phyloP scores from a whole-genome alignment of 2,329 filamentous ascomycete genomes.

The Monilinia laxa region DNA sequence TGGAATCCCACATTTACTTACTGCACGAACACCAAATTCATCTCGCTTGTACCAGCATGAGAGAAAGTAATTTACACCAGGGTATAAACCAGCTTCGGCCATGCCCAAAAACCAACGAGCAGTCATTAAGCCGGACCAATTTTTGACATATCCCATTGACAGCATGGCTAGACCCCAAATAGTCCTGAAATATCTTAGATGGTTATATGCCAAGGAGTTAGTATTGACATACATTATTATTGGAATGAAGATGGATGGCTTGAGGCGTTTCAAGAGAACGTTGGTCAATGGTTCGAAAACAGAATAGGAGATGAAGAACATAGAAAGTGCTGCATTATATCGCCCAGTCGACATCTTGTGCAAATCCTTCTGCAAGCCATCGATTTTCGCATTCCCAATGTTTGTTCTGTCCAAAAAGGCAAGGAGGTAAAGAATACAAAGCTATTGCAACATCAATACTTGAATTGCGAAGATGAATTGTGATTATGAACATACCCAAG shows the following conservation, averaged over 20 bases:
- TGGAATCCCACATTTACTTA: constrained; percentile 42
- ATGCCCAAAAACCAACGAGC: constrained; percentile 63
- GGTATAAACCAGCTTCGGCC: constrained; percentile 73
- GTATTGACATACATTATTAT: constrained; percentile 66
- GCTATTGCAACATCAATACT: constrained; percentile 40
- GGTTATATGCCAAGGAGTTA: background rate
- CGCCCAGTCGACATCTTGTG: constrained; percentile 56
- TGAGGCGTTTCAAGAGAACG: constrained; percentile 68
- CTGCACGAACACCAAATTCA: constrained; percentile 54
- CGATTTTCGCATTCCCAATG: constrained; percentile 71
- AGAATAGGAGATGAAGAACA: constrained; percentile 86
- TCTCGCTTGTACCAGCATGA: constrained; percentile 74
- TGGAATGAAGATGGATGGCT: constrained; percentile 77
- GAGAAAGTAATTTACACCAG: constrained; percentile 78
- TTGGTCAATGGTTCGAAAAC: constrained; percentile 75
- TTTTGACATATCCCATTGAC: constrained; percentile 43
- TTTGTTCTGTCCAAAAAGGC: constrained; percentile 77
- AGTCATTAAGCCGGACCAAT: constrained; percentile 39
- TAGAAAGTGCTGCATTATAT: constrained; percentile 74
- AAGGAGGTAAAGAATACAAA: constrained; percentile 72
- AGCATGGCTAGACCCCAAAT: constrained; percentile 69
- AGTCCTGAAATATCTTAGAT: constrained; percentile 44
- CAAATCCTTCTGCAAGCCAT: constrained; percentile 60
- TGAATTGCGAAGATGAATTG: background rate
- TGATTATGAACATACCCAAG: constrained; percentile 46